A percentile compares a stretch with the other conserved stretches of the same genome.
Conservation (phyloP, 192 early-diverging fungal genomes). For the Dimargaris xerosporica region DNA sequence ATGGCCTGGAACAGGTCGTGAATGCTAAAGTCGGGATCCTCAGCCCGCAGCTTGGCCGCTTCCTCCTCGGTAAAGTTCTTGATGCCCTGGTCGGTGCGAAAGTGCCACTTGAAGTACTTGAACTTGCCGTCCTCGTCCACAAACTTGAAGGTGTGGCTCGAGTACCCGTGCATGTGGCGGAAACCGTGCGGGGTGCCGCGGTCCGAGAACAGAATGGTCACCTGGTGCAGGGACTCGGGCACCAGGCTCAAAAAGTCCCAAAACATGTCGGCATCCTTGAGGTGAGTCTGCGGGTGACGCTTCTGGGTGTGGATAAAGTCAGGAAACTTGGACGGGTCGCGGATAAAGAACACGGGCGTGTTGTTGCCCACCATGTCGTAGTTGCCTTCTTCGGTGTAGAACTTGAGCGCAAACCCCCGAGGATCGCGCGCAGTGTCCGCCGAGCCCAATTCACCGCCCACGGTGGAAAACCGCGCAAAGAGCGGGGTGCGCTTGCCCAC, state of each 20-base stretch:
- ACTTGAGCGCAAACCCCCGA: conserved; percentile 70
- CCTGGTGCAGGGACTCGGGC: conserved; percentile 66
- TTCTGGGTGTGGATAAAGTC: conserved; percentile 77
- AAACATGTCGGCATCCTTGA: conserved; percentile 47
- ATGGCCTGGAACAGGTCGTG: conserved; percentile 63
- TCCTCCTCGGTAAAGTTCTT: conserved; percentile 50
- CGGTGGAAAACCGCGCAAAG: conserved; percentile 68
- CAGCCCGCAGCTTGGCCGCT: conserved; percentile 35
- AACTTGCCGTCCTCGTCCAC: conserved; percentile 49
- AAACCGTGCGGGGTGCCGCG: conserved; percentile 65
- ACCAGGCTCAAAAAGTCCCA: conserved; percentile 70
- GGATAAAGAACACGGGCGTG: conserved; percentile 72
- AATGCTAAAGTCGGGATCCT: conserved; percentile 60
- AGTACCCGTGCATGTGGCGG: conserved; percentile 74
- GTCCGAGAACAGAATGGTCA: conserved; percentile 68
- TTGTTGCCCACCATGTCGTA: conserved; percentile 83
- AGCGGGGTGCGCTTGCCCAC: conserved; percentile 66
- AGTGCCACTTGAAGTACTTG: conserved; percentile 78
- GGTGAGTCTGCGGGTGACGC: conserved; percentile 62
- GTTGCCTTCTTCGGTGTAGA: conserved; percentile 78
- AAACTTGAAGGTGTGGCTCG: conserved; percentile 59
- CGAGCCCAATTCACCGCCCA: conserved; percentile 55
- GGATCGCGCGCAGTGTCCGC: conserved; percentile 67
- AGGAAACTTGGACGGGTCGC: conserved; percentile 66
- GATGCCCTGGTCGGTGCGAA: conserved; percentile 62